Conservation (phyloP, 306 rosid genomes). For the Dicorynia guianensis region DNA sequence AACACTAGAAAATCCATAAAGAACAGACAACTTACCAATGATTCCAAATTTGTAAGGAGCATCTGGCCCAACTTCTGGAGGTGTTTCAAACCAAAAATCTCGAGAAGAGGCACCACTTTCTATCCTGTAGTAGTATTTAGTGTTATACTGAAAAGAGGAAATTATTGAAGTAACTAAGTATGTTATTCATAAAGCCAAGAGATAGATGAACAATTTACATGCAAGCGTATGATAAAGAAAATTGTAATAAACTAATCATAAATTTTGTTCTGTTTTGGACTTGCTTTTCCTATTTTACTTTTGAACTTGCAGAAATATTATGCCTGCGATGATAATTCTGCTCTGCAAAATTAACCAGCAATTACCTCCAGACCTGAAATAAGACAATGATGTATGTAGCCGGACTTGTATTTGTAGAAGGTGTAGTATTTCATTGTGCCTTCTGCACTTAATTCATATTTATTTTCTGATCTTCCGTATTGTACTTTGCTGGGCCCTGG, state of each 20-base stretch:
- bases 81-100: conserved; percentile 85
- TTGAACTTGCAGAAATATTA: conserved; percentile 27
- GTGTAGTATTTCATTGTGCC: conserved; percentile 72
- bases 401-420: conserved; percentile 81
- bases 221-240: conserved; percentile 19
- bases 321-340: conserved; percentile 24
- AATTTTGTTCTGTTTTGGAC: background rate
- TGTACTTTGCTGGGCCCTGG: conserved; percentile 71
- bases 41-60: conserved; percentile 88
- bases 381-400: conserved; percentile 90
- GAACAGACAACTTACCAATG: conserved; percentile 68
- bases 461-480: conserved; percentile 62
- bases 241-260: conserved; percentile 14
- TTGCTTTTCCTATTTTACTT: conserved; percentile 25
- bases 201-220: conserved; percentile 26
- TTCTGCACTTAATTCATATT: conserved; percentile 58
- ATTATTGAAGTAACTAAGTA: conserved; percentile 27
- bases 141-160: conserved; percentile 65
- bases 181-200: background rate
- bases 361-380: conserved; percentile 81
- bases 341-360: conserved; percentile 2
- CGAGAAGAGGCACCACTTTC: conserved; percentile 89
- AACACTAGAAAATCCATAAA: conserved; percentile 8
- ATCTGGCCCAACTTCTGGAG: conserved; percentile 77
- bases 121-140: conserved; percentile 86